Evolutionary conservation across 371 early-diverging fungal species (phyloP).

Genomic region (Synchytrium microbalum): DNA sequence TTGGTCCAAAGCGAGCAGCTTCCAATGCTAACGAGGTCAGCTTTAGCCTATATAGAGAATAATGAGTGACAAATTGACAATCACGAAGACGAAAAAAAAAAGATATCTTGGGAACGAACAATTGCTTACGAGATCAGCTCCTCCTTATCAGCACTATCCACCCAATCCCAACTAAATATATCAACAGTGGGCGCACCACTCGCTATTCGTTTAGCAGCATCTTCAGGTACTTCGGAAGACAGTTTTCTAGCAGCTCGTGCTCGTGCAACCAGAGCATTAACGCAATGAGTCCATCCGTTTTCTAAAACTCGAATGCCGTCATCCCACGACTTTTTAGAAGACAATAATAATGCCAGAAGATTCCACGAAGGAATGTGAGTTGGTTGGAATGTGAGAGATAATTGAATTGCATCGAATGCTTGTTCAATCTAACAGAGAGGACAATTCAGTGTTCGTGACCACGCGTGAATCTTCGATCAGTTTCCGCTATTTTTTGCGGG

Average conservation of each 20-base stretch:
- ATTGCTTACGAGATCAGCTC: conserved; percentile 35
- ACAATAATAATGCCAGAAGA: conserved; percentile 66
- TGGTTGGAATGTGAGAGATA: conserved; percentile 54
- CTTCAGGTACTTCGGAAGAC: conserved; percentile 6
- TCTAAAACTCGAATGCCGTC: conserved; percentile 66
- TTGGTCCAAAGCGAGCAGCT: conserved; percentile 18
- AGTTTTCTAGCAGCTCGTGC: neutral
- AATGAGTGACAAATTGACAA: conserved; percentile 1
- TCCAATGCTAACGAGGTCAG: conserved; percentile 29
- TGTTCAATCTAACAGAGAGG: conserved; percentile 35
- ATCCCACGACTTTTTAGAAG: conserved; percentile 53
- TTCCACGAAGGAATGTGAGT: conserved; percentile 74
- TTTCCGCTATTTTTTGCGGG: neutral
- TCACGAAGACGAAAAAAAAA: neutral
- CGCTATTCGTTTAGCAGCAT: neutral
- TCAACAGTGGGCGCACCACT: neutral
- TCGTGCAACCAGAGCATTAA: conserved; percentile 6
- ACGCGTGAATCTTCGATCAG: too few relatives aligned
- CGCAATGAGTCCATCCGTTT: conserved; percentile 56
- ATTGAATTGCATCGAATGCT: conserved; percentile 56
- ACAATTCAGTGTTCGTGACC: conserved; percentile 6
- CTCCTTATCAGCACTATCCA: conserved; percentile 22
- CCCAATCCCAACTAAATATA: conserved; percentile 25
- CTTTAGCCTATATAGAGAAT: conserved; percentile 17
- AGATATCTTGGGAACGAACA: neutral